Evolutionary conservation across 2,329 filamentous ascomycete genomes (phyloP), one percentile per base, ranked within the genome.

Genomic region (Fusarium gaditjirri): DNA sequence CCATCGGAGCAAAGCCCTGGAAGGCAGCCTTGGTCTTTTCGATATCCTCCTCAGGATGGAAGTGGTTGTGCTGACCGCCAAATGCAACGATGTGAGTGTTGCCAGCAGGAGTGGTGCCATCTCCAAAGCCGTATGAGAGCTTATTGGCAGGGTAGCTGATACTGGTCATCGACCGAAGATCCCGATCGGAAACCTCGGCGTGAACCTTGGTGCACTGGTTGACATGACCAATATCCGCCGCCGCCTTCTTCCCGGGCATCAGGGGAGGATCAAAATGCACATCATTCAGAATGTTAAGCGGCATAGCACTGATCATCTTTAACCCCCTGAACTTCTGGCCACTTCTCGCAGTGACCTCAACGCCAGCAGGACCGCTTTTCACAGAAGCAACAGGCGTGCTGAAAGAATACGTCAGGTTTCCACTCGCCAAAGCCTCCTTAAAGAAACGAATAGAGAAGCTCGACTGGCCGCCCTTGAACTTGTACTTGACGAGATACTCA

Each of bases 11-110:
- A 74, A 82, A 72, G 5, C 78, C 77, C 19, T 80, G 60, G 52
- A 83, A 76, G 0, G 81, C 80, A n/a, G 75, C 67, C 19, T 80
- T 76, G 0, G 78, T 79, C 16, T 60, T 58, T 17, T 81, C 65
- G 5, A 85, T 78, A 46, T 85, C 75, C 11, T 83, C 82, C 17
- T 86, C 84, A 0, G 83, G 83, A 5, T 85, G 77, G 8, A 86
- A 81, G 41, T 85, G 83, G n/a, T 83, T 83, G 17, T 81, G 73
- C 4, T 79, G 70, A 0, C 80, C 81, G 2, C 85, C 84, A 55
- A 87, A 86, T 4, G 80, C 79, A 1, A 87, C 85, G 2, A 86
- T 75, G 39, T 87, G 85, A 0, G 84, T 85, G 42, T 86, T 86
- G 0, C 85, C 84, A 1, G 80, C 79, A 0, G 83, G 82, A 0